Evolutionary conservation across 1,284 basidiomycete genomes (phyloP).

Genomic region (Pyrrhoderma noxium): DNA sequence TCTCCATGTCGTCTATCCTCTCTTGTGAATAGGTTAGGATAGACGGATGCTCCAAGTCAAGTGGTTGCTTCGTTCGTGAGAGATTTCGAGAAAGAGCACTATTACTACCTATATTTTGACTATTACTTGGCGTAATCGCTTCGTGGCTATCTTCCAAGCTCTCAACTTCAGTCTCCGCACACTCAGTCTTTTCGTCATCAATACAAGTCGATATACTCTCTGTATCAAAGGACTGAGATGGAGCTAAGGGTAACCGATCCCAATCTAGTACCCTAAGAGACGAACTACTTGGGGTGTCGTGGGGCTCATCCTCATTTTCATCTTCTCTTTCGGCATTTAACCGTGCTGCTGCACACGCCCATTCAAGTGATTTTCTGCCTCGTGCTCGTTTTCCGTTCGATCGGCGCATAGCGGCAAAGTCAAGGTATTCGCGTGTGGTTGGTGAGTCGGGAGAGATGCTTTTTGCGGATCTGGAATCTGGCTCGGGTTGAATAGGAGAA

Average conservation of each 20-base stretch:
- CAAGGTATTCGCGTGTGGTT: constrained; percentile 12
- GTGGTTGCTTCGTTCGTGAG: background rate
- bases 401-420: constrained; percentile 12
- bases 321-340: constrained; percentile 4
- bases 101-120: background rate
- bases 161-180: constrained; percentile 10
- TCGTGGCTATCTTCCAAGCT: constrained; percentile 14
- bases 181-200: constrained; percentile 11
- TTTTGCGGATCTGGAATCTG: background rate
- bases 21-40: no score
- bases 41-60: background rate
- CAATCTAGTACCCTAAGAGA: background rate
- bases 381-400: background rate
- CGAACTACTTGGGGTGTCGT: background rate
- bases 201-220: background rate
- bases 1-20: background rate
- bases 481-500: constrained; percentile 11
- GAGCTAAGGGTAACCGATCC: background rate
- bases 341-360: constrained; percentile 18
- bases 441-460: constrained; percentile 1
- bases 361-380: constrained; percentile 12
- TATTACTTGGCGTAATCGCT: constrained; percentile 14
- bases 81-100: background rate
- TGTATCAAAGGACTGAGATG: background rate
- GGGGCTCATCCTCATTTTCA: background rate